phyloP scores from a whole-genome alignment of 805 yeast species.

The Schwanniomyces sp. region DNA sequence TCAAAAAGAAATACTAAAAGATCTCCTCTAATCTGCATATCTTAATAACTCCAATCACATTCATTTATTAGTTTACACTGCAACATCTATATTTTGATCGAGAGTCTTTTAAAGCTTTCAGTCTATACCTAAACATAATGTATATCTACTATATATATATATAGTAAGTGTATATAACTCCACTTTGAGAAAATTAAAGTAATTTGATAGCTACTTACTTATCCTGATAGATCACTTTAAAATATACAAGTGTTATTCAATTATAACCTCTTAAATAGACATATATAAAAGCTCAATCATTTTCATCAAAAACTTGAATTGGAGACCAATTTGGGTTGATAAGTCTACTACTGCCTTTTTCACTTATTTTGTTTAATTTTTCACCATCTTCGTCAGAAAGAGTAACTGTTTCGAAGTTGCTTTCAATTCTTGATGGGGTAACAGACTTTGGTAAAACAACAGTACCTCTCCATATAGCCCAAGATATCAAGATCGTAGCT shows the following conservation, averaged over 20 bases:
- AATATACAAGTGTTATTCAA: background rate
- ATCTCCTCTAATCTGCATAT: no score
- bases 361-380: slow-evolving; percentile 24
- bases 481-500: slow-evolving; percentile 23
- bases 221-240: no score
- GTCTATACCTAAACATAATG: no score
- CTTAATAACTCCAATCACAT: no score
- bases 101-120: no score
- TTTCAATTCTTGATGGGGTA: slow-evolving; percentile 23
- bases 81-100: no score
- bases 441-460: slow-evolving; percentile 31
- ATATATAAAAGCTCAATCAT: background rate
- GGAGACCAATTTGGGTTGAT: slow-evolving; percentile 27
- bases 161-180: no score
- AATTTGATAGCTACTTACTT: no score
- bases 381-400: slow-evolving; percentile 39
- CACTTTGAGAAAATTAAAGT: no score
- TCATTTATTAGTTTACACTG: no score
- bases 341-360: slow-evolving; percentile 29
- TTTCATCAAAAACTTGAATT: slow-evolving; percentile 24
- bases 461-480: slow-evolving; percentile 29
- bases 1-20: no score
- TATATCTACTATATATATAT: no score
- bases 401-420: slow-evolving; percentile 33
- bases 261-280: background rate